Evolutionary conservation across 306 rosid species (phyloP).

Genomic region (Pyrus communis): DNA sequence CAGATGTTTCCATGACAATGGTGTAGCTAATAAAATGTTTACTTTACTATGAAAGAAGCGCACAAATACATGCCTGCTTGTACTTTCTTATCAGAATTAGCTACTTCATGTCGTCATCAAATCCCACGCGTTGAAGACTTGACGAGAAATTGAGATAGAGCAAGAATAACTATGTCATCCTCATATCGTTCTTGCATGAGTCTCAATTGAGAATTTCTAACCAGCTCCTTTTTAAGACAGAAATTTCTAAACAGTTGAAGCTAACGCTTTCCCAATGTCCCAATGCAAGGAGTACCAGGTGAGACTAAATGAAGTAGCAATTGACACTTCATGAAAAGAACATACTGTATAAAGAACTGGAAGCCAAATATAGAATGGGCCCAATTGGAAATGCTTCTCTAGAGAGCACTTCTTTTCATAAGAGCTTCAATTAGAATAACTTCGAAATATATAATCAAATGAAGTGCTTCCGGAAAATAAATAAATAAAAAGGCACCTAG

Average conservation of each 20-base stretch:
- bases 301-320: background rate
- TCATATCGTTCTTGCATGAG: background rate
- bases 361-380: background rate
- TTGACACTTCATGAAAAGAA: background rate
- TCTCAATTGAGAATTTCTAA: background rate
- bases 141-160: background rate
- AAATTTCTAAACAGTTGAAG: background rate
- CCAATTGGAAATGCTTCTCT: too few species aligned
- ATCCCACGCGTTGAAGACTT: background rate
- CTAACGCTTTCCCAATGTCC: background rate
- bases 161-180: background rate
- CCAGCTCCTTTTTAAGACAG: too few species aligned
- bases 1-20: background rate
- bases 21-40: background rate
- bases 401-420: too few species aligned
- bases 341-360: background rate
- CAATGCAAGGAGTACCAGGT: background rate
- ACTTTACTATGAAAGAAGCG: background rate
- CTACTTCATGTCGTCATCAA: background rate
- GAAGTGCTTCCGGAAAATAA: too few species aligned
- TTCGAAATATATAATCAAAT: too few species aligned
- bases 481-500: too few species aligned
- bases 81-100: background rate
- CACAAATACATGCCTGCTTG: background rate
- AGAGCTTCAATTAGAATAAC: too few species aligned